A percentile compares a stretch with the other conserved stretches of the same genome.
phyloP scores from a whole-genome alignment of 768 basidiomycete genomes.

The Boletus eberwhitei region DNA sequence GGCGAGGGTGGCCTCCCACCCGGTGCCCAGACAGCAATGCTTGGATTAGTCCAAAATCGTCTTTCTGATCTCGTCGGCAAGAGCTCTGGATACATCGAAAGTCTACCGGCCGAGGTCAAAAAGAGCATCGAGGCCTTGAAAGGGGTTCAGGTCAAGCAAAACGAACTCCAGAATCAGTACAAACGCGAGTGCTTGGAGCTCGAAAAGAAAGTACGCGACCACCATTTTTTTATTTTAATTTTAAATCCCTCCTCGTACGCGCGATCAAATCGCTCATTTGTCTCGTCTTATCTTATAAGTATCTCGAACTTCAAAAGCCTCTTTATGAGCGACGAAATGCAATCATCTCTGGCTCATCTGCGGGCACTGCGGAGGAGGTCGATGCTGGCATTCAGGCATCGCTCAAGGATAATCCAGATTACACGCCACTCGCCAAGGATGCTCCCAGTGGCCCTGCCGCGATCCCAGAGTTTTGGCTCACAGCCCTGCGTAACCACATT shows the following conservation, averaged over 20 bases:
- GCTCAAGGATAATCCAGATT: slow-evolving; percentile 71
- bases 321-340: slow-evolving; percentile 82
- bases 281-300: slow-evolving; percentile 39
- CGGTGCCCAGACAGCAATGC: slow-evolving; percentile 60
- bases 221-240: background rate
- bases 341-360: slow-evolving; percentile 75
- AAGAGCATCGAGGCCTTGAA: slow-evolving; percentile 88
- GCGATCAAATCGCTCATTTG: slow-evolving; percentile 10
- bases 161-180: slow-evolving; percentile 85
- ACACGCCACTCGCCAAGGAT: slow-evolving; percentile 58
- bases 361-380: slow-evolving; percentile 79
- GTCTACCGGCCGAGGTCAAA: slow-evolving; percentile 76
- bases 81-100: slow-evolving; percentile 94
- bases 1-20: slow-evolving; percentile 44
- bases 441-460: slow-evolving; percentile 36
- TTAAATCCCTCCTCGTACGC: slow-evolving; percentile 9
- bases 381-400: slow-evolving; percentile 72
- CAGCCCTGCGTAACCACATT: slow-evolving; percentile 88
- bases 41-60: slow-evolving; percentile 85
- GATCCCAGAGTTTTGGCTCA: slow-evolving; percentile 98
- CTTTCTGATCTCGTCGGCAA: slow-evolving; percentile 83
- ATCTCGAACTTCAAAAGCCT: slow-evolving; percentile 73
- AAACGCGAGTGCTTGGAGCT: slow-evolving; percentile 93
- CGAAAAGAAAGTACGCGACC: slow-evolving; percentile 80
- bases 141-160: slow-evolving; percentile 89